phyloP scores from a whole-genome alignment of 768 basidiomycete genomes.

The Rhizopogon vesiculosus region DNA sequence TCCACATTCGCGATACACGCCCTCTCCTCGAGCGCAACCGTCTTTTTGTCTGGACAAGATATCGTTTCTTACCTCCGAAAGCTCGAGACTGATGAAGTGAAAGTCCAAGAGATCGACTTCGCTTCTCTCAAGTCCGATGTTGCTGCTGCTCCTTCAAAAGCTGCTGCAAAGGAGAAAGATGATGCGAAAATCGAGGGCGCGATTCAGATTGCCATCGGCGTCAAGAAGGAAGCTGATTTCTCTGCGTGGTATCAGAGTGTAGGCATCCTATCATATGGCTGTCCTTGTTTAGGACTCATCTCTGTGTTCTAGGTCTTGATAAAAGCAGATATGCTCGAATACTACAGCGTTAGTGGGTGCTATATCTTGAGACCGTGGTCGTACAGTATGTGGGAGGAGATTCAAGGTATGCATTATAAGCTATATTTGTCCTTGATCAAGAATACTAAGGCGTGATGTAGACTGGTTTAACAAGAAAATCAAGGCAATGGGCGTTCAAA shows the following conservation, averaged over 20 bases:
- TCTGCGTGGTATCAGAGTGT: slow-evolving; percentile 92
- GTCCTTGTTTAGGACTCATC: slow-evolving; percentile 5
- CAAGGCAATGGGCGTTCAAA: slow-evolving; percentile 92
- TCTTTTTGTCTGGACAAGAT: slow-evolving; percentile 78
- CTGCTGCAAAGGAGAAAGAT: slow-evolving; percentile 54
- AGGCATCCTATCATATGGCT: slow-evolving; percentile 16
- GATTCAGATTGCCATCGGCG: slow-evolving; percentile 88
- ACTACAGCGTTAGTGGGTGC: slow-evolving; percentile 97
- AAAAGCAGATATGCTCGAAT: slow-evolving; percentile 98
- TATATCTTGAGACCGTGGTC: slow-evolving; percentile 99
- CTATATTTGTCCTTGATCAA: neutral
- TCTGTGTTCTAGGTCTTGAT: slow-evolving; percentile 69
- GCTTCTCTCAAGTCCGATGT: slow-evolving; percentile 48
- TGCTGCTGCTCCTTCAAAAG: slow-evolving; percentile 27
- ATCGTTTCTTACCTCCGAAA: slow-evolving; percentile 66
- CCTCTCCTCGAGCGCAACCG: slow-evolving; percentile 60
- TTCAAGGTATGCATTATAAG: slow-evolving; percentile 60
- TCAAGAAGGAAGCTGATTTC: slow-evolving; percentile 96
- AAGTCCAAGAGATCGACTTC: slow-evolving; percentile 75
- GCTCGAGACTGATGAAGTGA: slow-evolving; percentile 62
- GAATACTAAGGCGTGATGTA: slow-evolving; percentile 23
- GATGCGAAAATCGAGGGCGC: slow-evolving; percentile 83
- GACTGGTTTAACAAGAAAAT: slow-evolving; percentile 93
- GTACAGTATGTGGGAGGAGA: slow-evolving; percentile 94
- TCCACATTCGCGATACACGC: slow-evolving; percentile 74